Base-by-base conservation (phyloP, 768 basidiomycete species). In the Porphyrellus cyaneotinctus region DNA sequence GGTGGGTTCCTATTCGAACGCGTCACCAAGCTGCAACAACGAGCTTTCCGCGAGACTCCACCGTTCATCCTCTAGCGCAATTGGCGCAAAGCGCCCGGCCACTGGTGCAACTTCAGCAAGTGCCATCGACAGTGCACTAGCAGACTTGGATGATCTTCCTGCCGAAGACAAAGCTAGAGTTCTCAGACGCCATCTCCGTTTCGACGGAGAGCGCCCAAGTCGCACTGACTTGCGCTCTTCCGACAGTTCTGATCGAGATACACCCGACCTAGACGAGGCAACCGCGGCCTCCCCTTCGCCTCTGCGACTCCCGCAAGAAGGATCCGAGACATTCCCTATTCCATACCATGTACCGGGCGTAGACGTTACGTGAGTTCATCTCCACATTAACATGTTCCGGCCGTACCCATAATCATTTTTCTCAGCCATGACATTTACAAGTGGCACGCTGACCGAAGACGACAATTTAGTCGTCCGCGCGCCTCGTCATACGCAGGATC, bases 391-490 rank as follows among this genome's bases (percentile, higher is more conserved):
- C 41, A 45, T 52, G 47, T 50, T 44, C 57, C 50, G 46, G 58
- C 64, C 53, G 62, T 22, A 20, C 26, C 6, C 14, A 8, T 47
- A 35, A 47, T 44, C 53, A 44, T 15, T 23, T 11, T 41, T 55
- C 52, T n/a, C 57, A 89, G 88, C 17, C 93, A 95, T 64, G 86
- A 86, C 57, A 88, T 98, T 36, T 98, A 97, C 76, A 97, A 97
- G 72, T 98, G 93, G 88, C 88, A 94, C 56, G 77, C 83, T 15
- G 87, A 88, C 60, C 82, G 84, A 50, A 79, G 78, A 23, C 80
- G 84, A 51, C 77, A 81, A 53, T 76, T 74, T 17, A 74, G 70
- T 13, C 81, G 90, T 37, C 74, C 79, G 17, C 85, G 90, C 35
- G 75, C 87, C n/a, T 78, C 81, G 33, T 91, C 89, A 0, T 89